Percentiles rank a stretch among this genome's conserved stretches.
Evolutionary conservation across 108 stramenopile genomes (phyloP).

Genomic region (Skeletonema grethae): DNA sequence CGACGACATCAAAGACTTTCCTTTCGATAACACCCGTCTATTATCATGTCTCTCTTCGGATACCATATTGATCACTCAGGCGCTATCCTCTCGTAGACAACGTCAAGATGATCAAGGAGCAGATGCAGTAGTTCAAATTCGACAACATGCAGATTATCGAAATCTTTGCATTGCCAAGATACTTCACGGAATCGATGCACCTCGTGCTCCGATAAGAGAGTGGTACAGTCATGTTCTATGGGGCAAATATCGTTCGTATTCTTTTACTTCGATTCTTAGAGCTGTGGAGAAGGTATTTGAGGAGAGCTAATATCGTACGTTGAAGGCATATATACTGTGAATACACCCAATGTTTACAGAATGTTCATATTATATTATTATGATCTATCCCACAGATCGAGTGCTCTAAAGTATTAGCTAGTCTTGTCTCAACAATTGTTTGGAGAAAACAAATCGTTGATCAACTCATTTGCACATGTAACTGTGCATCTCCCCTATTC

Average conservation of each 20-base stretch:
- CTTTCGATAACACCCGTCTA: constrained; percentile 14
- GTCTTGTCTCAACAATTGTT: neutral
- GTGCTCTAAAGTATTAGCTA: neutral
- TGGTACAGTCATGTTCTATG: constrained; percentile 67
- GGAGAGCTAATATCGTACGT: neutral
- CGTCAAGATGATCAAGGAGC: constrained; percentile 21
- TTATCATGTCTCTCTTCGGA: constrained; percentile 45
- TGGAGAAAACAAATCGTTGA: neutral
- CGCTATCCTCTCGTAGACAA: constrained; percentile 36
- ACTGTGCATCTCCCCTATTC: neutral
- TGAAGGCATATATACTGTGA: too few relatives aligned
- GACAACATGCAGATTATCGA: constrained; percentile 62
- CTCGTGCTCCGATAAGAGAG: constrained; percentile 48
- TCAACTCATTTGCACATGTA: neutral
- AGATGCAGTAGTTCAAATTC: constrained; percentile 27
- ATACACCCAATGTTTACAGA: too few relatives aligned
- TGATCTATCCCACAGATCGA: neutral
- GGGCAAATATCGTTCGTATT: constrained; percentile 66
- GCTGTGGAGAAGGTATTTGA: constrained; percentile 29
- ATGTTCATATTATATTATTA: neutral
- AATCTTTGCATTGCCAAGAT: constrained; percentile 72
- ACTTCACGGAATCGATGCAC: constrained; percentile 77
- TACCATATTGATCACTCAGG: constrained; percentile 37
- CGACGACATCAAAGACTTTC: constrained; percentile 39
- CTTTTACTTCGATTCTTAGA: constrained; percentile 40